These are phyloP conservation scores for Pugionium cornutum DNA, from an alignment of 345 rosid species.

Conservation along the genomic window DNA sequence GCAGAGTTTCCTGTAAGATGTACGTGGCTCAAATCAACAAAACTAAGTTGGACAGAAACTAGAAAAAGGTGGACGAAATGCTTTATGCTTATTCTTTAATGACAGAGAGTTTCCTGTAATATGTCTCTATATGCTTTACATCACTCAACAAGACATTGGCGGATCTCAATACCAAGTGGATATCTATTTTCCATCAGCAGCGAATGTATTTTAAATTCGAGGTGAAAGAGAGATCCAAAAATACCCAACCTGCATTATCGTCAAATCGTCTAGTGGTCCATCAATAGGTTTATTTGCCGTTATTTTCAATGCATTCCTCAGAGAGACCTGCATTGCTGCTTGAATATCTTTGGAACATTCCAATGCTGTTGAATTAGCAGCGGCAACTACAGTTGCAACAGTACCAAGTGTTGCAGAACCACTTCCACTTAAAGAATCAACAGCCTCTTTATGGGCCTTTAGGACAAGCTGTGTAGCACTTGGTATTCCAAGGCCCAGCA, in stretches of 20 bases:
- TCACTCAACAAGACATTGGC: constrained; percentile 6
- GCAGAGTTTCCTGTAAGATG: constrained; percentile 80
- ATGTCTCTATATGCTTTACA: constrained; percentile 17
- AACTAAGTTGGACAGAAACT: constrained; percentile 8
- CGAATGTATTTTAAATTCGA: background rate
- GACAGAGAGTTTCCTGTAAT: constrained; percentile 70
- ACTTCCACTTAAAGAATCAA: constrained; percentile 85
- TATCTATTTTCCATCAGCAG: background rate
- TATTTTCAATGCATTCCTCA: constrained; percentile 85
- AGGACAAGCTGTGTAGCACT: constrained; percentile 94
- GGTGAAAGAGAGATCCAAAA: constrained; percentile 10
- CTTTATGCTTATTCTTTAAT: constrained; percentile 47
- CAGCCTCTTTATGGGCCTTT: constrained; percentile 97
- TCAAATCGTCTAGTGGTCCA: constrained; percentile 90
- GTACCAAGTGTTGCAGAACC: constrained; percentile 90
- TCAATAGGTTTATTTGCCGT: constrained; percentile 58
- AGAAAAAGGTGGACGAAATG: background rate
- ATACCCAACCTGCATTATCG: constrained; percentile 80
- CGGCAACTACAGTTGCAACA: constrained; percentile 92
- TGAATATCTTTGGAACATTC: constrained; percentile 97
- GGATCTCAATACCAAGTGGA: constrained; percentile 13
- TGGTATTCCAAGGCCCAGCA: constrained; percentile 8
- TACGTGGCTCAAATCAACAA: background rate
- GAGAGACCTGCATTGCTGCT: constrained; percentile 95
- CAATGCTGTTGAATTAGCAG: constrained; percentile 94